Percentiles rank a stretch among this genome's conserved stretches.
These are phyloP conservation scores for Beauveria australis DNA, from an alignment of 2,329 filamentous ascomycete species.

Conservation along the genomic window DNA sequence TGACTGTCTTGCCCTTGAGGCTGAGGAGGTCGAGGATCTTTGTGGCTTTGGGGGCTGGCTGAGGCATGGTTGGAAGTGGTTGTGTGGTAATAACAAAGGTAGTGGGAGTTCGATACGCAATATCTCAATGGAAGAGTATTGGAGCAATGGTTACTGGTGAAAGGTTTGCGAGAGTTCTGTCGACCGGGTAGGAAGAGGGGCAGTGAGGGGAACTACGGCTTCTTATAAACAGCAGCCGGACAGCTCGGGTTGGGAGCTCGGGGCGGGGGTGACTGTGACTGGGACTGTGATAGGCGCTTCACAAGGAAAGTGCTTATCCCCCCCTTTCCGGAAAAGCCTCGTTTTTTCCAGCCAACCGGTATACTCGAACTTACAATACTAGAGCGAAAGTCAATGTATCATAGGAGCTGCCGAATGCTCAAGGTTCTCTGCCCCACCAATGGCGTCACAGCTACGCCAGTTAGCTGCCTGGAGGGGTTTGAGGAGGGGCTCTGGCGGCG, in stretches of 20 bases:
- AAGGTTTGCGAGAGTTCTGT: neutral
- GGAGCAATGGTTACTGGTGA: neutral
- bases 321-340: neutral
- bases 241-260: constrained; percentile 1
- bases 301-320: neutral
- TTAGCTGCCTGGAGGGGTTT: neutral
- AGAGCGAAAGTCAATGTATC: constrained; percentile 7
- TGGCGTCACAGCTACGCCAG: constrained; percentile 7
- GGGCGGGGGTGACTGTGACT: neutral
- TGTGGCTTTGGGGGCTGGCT: constrained; percentile 46
- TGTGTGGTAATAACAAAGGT: neutral
- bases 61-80: constrained; percentile 38
- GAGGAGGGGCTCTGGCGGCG: neutral
- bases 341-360: neutral
- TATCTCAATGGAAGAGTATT: neutral
- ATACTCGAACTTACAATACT: neutral
- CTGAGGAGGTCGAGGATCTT: constrained; percentile 60
- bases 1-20: constrained; percentile 63
- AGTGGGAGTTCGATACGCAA: too few relatives aligned
- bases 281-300: neutral
- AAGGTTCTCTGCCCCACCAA: constrained; percentile 10
- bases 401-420: constrained; percentile 1
- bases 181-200: neutral
- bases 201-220: neutral
- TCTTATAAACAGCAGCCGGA: constrained; percentile 5